A percentile compares a stretch with the other conserved stretches of the same genome.
phyloP scores from a whole-genome alignment of 306 rosid species.

The Begonia masoniana region DNA sequence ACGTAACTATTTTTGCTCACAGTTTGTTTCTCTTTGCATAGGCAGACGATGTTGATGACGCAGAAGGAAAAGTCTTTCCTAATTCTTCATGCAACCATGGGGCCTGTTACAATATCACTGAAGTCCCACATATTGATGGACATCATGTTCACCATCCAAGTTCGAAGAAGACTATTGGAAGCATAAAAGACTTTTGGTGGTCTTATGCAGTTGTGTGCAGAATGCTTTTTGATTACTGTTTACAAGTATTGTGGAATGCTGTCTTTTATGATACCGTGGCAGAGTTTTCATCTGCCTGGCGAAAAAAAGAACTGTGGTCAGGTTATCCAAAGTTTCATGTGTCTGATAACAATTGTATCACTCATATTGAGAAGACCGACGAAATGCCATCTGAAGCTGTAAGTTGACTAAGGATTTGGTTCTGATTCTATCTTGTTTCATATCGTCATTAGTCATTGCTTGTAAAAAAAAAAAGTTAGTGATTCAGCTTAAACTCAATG shows the following conservation, averaged over 20 bases:
- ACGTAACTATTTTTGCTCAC: conserved; percentile 7
- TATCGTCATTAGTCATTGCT: too few relatives aligned
- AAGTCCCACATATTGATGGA: conserved; percentile 13
- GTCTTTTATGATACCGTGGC: conserved; percentile 57
- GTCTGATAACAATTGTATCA: conserved; percentile 20
- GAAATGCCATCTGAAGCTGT: conserved; percentile 35
- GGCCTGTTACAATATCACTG: conserved; percentile 16
- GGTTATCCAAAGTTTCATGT: conserved; percentile 14
- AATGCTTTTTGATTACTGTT: conserved; percentile 53
- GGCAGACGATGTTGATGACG: conserved; percentile 31
- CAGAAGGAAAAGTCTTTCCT: conserved; percentile 23
- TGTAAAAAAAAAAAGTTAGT: too few relatives aligned
- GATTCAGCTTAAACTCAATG: too few relatives aligned
- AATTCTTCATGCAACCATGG: conserved; percentile 20
- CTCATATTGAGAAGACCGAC: conserved; percentile 20
- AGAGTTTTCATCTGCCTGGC: conserved; percentile 50
- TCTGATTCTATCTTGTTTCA: too few relatives aligned
- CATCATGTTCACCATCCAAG: conserved; percentile 18
- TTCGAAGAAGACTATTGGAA: conserved; percentile 50
- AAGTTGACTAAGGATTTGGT: conserved; percentile 22
- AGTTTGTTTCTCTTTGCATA: conserved; percentile 24
- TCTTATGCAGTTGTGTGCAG: conserved; percentile 51
- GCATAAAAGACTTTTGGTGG: conserved; percentile 62
- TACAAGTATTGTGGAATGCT: conserved; percentile 87
- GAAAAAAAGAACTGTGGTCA: conserved; percentile 67